These are phyloP conservation scores for Candida boidinii DNA, from an alignment of 805 yeast species.

Conservation along the genomic window DNA sequence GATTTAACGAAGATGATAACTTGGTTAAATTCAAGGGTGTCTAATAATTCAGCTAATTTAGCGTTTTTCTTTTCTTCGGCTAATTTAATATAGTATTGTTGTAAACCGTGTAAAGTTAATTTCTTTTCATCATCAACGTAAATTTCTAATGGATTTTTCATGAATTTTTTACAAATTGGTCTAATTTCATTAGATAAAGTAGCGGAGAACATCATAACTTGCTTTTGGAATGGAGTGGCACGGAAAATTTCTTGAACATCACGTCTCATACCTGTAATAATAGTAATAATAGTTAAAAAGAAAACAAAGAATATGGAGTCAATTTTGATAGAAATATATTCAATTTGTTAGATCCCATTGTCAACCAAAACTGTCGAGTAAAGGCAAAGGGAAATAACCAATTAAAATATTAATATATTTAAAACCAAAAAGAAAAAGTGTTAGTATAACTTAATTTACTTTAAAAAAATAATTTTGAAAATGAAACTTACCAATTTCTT, in stretches of 20 bases:
- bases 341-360: neutral
- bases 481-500: constrained; percentile 29
- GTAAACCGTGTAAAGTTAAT: constrained; percentile 94
- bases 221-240: constrained; percentile 96
- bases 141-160: constrained; percentile 96
- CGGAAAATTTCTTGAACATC: constrained; percentile 98
- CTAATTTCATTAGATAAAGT: constrained; percentile 90
- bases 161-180: constrained; percentile 94
- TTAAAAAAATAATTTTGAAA: neutral
- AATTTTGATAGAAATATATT: neutral
- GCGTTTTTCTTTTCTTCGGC: constrained; percentile 89
- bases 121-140: constrained; percentile 97
- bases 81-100: constrained; percentile 89
- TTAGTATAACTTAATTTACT: constrained; percentile 1
- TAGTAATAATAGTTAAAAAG: neutral
- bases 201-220: constrained; percentile 99
- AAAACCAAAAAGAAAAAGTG: neutral
- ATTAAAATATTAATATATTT: too few species aligned
- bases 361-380: neutral
- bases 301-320: neutral
- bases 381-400: too few species aligned
- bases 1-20: constrained; percentile 94
- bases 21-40: constrained; percentile 93
- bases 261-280: constrained; percentile 82
- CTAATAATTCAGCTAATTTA: constrained; percentile 85